Evolutionary conservation across 352 stramenopile species (phyloP).

Genomic region (Phytopythium ostracodes): DNA sequence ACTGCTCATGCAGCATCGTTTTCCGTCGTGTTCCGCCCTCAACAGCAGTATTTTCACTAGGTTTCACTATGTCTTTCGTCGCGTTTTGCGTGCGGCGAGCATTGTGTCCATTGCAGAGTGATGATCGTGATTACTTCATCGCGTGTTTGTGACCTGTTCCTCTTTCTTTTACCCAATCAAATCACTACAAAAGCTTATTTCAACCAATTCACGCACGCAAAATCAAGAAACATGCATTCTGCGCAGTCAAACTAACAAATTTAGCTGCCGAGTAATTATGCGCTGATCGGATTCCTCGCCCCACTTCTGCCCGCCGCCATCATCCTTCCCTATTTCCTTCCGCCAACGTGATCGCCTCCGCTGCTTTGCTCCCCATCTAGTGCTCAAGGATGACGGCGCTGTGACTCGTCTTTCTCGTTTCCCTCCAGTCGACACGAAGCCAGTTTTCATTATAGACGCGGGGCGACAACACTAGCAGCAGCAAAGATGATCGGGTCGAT

Average conservation of each 20-base stretch:
- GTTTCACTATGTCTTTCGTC: neutral
- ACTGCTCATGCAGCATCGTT: neutral
- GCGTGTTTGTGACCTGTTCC: neutral
- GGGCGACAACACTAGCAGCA: neutral
- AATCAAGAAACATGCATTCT: no score
- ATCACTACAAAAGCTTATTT: neutral
- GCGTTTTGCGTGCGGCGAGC: neutral
- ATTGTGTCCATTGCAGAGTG: neutral
- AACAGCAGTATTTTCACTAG: neutral
- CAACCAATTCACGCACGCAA: neutral
- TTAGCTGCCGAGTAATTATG: no score
- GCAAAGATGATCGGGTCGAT: constrained; percentile 21
- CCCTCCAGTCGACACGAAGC: no score
- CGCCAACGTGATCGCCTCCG: no score
- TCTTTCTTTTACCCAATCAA: neutral
- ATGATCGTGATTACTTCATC: neutral
- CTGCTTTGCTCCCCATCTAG: no score
- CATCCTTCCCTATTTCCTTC: no score
- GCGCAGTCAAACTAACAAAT: no score
- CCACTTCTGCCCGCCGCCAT: no score
- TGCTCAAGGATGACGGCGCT: no score
- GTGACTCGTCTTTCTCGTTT: no score
- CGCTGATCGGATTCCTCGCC: no score
- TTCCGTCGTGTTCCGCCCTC: neutral
- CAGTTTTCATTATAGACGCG: neutral